phyloP scores from a whole-genome alignment of 208 protist genomes.

The Naegleria lovaniensis region DNA sequence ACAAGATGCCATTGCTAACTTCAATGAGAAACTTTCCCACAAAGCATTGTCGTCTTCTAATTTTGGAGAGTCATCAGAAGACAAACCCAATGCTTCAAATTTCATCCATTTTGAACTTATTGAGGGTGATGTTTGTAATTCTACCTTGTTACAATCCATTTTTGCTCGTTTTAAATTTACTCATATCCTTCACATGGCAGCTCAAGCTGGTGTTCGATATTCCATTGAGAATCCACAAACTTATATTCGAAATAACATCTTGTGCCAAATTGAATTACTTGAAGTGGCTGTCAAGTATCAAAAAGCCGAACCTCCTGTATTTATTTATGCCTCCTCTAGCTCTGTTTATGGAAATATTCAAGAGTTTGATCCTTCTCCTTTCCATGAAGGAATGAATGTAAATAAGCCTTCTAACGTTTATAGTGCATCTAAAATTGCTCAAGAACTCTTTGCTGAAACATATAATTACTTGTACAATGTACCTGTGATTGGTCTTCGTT shows the following conservation, averaged over 20 bases:
- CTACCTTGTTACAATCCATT: constrained; percentile 30
- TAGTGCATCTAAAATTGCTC: constrained; percentile 48
- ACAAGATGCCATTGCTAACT: not conserved
- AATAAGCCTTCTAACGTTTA: constrained; percentile 41
- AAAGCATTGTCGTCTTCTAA: not conserved
- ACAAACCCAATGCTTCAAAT: not conserved
- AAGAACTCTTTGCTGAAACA: constrained; percentile 45
- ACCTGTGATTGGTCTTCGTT: constrained; percentile 40
- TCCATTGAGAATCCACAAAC: constrained; percentile 46
- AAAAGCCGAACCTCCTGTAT: constrained; percentile 5
- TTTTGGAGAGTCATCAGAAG: not conserved
- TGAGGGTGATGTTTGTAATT: constrained; percentile 49
- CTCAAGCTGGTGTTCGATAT: constrained; percentile 55
- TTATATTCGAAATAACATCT: constrained; percentile 49
- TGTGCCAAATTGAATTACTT: constrained; percentile 45
- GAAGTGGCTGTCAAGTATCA: constrained; percentile 30
- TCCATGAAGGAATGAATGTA: constrained; percentile 36
- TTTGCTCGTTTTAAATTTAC: constrained; percentile 37
- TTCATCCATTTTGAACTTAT: not conserved
- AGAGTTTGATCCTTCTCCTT: constrained; percentile 28
- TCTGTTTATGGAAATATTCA: constrained; percentile 48
- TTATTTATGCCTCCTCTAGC: constrained; percentile 47
- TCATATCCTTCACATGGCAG: constrained; percentile 53
- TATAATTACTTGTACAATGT: constrained; percentile 50
- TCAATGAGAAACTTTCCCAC: not conserved